Evolutionary conservation across 805 yeast species (phyloP), one percentile per base, ranked within the genome.

Genomic region (Alloascoidea hylecoeti): DNA sequence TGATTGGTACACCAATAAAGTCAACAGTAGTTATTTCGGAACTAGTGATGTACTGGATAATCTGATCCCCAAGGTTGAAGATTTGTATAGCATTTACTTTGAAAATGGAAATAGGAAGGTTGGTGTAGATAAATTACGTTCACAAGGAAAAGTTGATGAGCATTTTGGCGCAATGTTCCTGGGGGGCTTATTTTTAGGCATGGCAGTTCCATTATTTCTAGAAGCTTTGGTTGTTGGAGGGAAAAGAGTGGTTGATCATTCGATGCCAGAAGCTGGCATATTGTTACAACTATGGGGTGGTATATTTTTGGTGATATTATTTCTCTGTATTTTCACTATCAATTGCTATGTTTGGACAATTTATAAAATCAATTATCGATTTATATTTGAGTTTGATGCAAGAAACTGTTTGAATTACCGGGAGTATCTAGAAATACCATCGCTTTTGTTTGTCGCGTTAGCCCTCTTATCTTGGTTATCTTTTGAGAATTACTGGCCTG

Each of bases 281-380:
- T 50, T 89, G 40, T 55, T 89, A 33, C 97, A 94, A 49, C 66
- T 92, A 2, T 92, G 96, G 95, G 96, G 79, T 5, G 97, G 97
- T 1, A 86, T 85, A 55, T 70, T 85, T 46, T 49, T 86, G 41
- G 53, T 78, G 3, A 61, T 68, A 19, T 45, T 88, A n/a, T 68
- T 79, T 49, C 58, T 75, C 4, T 46, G 77, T 16, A 58, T 84
- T 2, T 77, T 88, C 51, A 76, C 78, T 12, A 41, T 81, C 34
- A 75, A 83, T 51, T 75, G 94, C 50, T 57, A 63, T 39, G 72
- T 78, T 2, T 92, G 95, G 89, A 67, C 75, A 17, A 54, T 58
- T 35, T 78, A 61, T 56, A 81, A 82, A 49, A 78, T 92, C 48
- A 92, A 89, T 55, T 92, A 92, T 55, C 79, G 79, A 49, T 88